Conservation (phyloP, 768 basidiomycete genomes). For the Pholiota conissans region DNA sequence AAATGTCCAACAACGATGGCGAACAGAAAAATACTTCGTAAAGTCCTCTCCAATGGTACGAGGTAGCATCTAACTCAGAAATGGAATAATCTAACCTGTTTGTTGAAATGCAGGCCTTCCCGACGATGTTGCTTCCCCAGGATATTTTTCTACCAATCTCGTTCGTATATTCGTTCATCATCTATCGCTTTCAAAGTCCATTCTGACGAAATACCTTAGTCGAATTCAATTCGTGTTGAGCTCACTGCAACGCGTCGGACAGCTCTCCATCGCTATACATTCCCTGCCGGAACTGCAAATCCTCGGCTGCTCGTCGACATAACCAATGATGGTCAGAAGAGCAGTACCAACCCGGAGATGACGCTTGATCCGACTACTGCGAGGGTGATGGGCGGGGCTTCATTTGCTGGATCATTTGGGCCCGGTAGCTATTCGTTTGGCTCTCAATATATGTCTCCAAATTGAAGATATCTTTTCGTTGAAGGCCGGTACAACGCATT, state of each 20-base stretch:
- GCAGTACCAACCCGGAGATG: conserved; percentile 48
- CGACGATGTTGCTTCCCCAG: conserved; percentile 63
- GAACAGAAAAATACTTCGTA: conserved; percentile 46
- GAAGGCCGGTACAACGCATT: conserved; percentile 54
- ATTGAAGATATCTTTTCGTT: not conserved
- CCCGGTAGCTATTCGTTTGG: conserved; percentile 34
- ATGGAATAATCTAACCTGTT: not conserved
- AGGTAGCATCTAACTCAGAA: not conserved
- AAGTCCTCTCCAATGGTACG: conserved; percentile 50
- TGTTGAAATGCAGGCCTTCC: conserved; percentile 39
- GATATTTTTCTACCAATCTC: conserved; percentile 65
- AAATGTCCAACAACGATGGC: conserved; percentile 50
- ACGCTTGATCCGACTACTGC: conserved; percentile 47
- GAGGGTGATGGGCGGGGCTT: conserved; percentile 47
- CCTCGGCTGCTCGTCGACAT: conserved; percentile 62
- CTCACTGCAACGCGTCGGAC: conserved; percentile 59
- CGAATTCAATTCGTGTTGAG: conserved; percentile 57
- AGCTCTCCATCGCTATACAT: conserved; percentile 60
- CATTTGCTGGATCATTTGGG: conserved; percentile 59
- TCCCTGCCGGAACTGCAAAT: conserved; percentile 43
- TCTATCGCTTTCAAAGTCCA: not conserved
- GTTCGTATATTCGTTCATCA: conserved; percentile 26
- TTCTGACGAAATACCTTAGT: conserved; percentile 28
- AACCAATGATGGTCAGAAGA: conserved; percentile 60
- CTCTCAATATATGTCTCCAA: too few species aligned